Evolutionary conservation across 2,329 filamentous ascomycete genomes (phyloP).

Genomic region (Botryotinia globosa): DNA sequence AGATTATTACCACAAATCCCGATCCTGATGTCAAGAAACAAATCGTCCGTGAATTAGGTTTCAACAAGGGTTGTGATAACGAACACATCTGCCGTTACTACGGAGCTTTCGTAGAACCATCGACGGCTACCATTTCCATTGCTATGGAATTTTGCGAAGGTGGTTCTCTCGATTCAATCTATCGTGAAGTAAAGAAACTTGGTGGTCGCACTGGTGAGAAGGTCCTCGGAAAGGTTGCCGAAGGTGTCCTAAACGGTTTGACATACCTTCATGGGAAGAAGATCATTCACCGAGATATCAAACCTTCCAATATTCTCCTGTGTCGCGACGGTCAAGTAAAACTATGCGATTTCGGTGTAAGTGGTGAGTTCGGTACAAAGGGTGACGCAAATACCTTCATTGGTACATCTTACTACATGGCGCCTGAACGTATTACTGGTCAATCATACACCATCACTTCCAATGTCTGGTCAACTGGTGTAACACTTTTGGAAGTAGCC

Average conservation of each 20-base stretch:
- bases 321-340: constrained; percentile 93
- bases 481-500: constrained; percentile 97
- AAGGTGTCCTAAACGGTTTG: constrained; percentile 87
- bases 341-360: constrained; percentile 97
- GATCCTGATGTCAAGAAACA: constrained; percentile 98
- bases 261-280: constrained; percentile 94
- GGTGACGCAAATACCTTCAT: constrained; percentile 99
- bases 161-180: constrained; percentile 92
- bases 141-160: constrained; percentile 99
- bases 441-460: constrained; percentile 98
- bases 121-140: constrained; percentile 95
- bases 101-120: constrained; percentile 91
- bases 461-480: constrained; percentile 96
- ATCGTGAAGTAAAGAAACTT: constrained; percentile 93
- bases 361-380: constrained; percentile 96
- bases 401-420: constrained; percentile 99
- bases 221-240: constrained; percentile 92
- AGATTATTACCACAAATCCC: constrained; percentile 98
- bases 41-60: constrained; percentile 91
- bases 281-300: constrained; percentile 99
- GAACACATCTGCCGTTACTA: constrained; percentile 98
- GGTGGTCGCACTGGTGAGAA: constrained; percentile 95
- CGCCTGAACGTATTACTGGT: constrained; percentile 93
- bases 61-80: constrained; percentile 96
- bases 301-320: constrained; percentile 93